Conservation (phyloP, 371 early-diverging fungal species). For the Polyrhizophydium stewartii region DNA sequence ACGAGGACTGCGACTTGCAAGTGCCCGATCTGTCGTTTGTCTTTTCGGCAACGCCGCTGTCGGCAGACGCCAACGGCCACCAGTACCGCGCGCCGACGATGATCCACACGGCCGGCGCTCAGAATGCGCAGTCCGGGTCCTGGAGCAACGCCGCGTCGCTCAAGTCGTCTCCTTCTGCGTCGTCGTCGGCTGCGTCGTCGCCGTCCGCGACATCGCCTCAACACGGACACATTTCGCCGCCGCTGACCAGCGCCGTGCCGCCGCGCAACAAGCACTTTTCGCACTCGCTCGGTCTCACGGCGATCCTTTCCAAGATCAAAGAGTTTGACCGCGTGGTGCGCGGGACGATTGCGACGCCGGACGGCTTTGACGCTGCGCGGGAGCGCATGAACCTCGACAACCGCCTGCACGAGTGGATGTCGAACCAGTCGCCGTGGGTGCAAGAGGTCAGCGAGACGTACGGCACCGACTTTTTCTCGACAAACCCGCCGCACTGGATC, state of each 20-base stretch:
- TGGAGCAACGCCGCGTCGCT: no score
- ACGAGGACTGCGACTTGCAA: not conserved
- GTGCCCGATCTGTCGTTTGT: not conserved
- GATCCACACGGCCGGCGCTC: no score
- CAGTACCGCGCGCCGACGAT: no score
- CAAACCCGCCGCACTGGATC: slow-evolving; percentile 4
- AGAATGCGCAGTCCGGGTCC: no score
- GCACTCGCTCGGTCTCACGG: not conserved
- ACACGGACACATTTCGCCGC: not conserved
- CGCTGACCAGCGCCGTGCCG: not conserved
- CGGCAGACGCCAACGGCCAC: no score
- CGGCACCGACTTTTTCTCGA: slow-evolving; percentile 1
- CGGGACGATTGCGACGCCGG: not conserved
- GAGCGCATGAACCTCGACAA: not conserved
- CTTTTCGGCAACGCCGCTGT: not conserved
- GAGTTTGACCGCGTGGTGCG: not conserved
- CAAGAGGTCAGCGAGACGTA: not conserved
- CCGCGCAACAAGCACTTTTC: slow-evolving; percentile 1
- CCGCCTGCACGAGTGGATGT: not conserved
- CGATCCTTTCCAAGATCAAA: not conserved
- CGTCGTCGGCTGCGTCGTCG: not conserved
- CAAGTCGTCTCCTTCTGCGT: not conserved
- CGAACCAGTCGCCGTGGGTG: not conserved
- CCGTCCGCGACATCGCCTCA: not conserved
- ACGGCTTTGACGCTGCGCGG: not conserved